Conservation (phyloP, 2,329 filamentous ascomycete genomes). For the Gaeumannomyces sp. region DNA sequence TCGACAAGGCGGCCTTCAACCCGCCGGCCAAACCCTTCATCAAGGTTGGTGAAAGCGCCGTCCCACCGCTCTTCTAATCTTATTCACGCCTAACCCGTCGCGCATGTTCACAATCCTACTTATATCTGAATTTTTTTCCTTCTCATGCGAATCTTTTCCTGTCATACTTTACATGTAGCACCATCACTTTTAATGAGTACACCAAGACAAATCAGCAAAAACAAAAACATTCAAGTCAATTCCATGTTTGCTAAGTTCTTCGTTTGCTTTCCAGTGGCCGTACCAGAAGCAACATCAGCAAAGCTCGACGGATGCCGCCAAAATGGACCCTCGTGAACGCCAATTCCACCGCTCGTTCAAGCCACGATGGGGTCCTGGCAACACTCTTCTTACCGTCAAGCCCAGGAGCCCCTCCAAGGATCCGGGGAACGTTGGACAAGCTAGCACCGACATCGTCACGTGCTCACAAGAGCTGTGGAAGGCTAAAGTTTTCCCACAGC, state of each 20-base stretch:
- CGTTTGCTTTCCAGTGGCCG: slow-evolving; percentile 63
- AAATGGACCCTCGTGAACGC: slow-evolving; percentile 58
- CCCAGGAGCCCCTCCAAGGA: neutral
- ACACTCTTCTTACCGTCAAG: slow-evolving; percentile 4
- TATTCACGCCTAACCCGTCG: slow-evolving; percentile 3
- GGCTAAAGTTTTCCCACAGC: neutral
- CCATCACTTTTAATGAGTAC: slow-evolving; percentile 24
- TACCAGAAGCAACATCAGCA: slow-evolving; percentile 75
- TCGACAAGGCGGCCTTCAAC: slow-evolving; percentile 26
- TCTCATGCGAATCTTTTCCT: slow-evolving; percentile 5
- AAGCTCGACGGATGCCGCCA: slow-evolving; percentile 49
- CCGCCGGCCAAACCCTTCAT: slow-evolving; percentile 61
- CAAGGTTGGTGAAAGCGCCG: slow-evolving; percentile 70
- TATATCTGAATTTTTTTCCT: slow-evolving; percentile 9
- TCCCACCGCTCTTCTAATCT: slow-evolving; percentile 21
- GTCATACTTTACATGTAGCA: slow-evolving; percentile 23
- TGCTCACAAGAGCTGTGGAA: slow-evolving; percentile 7
- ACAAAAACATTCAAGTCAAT: slow-evolving; percentile 24
- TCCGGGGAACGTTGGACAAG: neutral
- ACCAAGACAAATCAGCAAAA: slow-evolving; percentile 3
- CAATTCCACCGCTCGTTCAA: slow-evolving; percentile 69
- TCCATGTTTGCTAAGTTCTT: slow-evolving; percentile 38
- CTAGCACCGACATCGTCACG: slow-evolving; percentile 3
- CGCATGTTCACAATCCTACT: slow-evolving; percentile 3
- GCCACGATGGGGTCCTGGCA: slow-evolving; percentile 68